Evolutionary conservation across 2,329 filamentous ascomycete species (phyloP).

Genomic region (Claviceps sp.): DNA sequence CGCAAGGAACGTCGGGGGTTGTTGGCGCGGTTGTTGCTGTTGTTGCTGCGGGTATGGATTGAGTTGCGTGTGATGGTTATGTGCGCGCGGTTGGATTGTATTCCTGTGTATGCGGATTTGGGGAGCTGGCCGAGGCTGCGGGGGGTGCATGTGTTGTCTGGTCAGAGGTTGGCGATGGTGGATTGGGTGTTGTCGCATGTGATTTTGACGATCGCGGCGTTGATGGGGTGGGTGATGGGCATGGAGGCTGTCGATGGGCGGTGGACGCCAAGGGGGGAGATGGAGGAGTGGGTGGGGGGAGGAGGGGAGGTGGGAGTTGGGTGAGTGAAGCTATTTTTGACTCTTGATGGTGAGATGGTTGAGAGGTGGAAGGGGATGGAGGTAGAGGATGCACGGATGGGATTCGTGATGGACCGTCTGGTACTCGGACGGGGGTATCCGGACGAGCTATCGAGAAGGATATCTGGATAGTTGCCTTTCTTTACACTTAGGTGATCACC

Average conservation of each 20-base stretch:
- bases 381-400: background rate
- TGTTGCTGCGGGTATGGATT: conserved; percentile 18
- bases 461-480: too few relatives aligned
- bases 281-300: background rate
- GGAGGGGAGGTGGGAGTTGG: background rate
- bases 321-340: too few relatives aligned
- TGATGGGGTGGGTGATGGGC: conserved; percentile 5
- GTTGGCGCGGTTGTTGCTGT: conserved; percentile 9
- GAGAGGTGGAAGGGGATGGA: background rate
- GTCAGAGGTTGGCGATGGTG: background rate
- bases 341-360: too few relatives aligned
- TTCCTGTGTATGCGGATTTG: conserved; percentile 15
- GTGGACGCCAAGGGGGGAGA: conserved; percentile 4
- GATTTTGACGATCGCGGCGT: conserved; percentile 4
- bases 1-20: background rate
- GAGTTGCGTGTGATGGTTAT: conserved; percentile 17
- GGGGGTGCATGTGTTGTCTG: background rate
- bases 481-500: too few relatives aligned
- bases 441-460: too few relatives aligned
- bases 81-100: conserved; percentile 16
- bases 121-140: background rate
- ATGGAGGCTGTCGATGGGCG: conserved; percentile 4
- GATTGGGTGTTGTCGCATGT: conserved; percentile 7
- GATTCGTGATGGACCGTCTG: too few relatives aligned
- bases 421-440: too few relatives aligned